Evolutionary conservation across 805 yeast species (phyloP).

Genomic region (Metschnikowia cerradonensis): DNA sequence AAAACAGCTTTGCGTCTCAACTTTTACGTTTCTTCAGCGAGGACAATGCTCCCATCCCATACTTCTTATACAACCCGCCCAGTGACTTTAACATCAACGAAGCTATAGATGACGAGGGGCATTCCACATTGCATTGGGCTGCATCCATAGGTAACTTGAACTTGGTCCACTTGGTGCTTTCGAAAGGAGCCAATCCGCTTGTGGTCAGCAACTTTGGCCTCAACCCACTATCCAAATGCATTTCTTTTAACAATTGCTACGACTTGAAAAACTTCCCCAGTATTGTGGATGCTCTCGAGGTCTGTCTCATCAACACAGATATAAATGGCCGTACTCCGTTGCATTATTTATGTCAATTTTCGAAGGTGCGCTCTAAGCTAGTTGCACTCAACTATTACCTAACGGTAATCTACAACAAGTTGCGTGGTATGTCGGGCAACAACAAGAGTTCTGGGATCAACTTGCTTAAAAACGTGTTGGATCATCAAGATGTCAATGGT

Average conservation of each 20-base stretch:
- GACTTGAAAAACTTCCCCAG: constrained; percentile 75
- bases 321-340: constrained; percentile 68
- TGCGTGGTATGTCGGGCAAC: constrained; percentile 44
- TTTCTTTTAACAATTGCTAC: constrained; percentile 83
- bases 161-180: constrained; percentile 69
- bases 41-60: constrained; percentile 51
- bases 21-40: constrained; percentile 41
- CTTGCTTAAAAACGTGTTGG: constrained; percentile 56
- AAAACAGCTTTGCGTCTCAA: constrained; percentile 36
- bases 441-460: constrained; percentile 41
- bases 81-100: constrained; percentile 65
- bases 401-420: constrained; percentile 68
- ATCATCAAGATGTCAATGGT: constrained; percentile 78
- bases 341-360: constrained; percentile 77
- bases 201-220: constrained; percentile 63
- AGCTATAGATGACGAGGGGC: constrained; percentile 90
- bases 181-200: constrained; percentile 66
- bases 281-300: constrained; percentile 69
- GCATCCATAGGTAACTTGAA: constrained; percentile 87
- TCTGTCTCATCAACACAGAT: constrained; percentile 77
- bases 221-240: constrained; percentile 81
- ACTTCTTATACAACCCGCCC: constrained; percentile 59
- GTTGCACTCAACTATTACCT: constrained; percentile 82
- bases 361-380: constrained; percentile 60
- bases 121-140: constrained; percentile 96